Evolutionary conservation across 306 rosid species (phyloP).

Genomic region (Sphenostylis stenocarpa): DNA sequence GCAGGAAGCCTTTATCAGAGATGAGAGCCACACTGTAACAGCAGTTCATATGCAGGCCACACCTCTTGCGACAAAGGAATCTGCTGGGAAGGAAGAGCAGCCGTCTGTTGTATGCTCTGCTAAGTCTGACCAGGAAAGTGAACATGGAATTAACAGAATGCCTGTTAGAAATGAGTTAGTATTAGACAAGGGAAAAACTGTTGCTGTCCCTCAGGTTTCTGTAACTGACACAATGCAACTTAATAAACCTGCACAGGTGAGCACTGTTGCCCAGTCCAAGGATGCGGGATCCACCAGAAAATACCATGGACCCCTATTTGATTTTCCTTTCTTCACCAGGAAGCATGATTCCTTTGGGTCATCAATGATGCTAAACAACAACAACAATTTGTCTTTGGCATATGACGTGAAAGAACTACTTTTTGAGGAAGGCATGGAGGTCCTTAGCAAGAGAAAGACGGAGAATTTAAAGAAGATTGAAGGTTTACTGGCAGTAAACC

Average conservation of each 20-base stretch:
- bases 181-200: constrained; percentile 79
- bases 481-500: constrained; percentile 83
- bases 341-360: constrained; percentile 90
- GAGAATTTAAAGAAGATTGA: constrained; percentile 86
- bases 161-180: constrained; percentile 58
- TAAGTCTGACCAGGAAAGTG: constrained; percentile 67
- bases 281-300: constrained; percentile 67
- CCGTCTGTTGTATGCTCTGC: constrained; percentile 45
- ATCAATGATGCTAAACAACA: constrained; percentile 65
- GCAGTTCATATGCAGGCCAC: constrained; percentile 51
- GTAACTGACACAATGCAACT: constrained; percentile 59
- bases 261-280: constrained; percentile 59
- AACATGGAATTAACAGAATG: constrained; percentile 49
- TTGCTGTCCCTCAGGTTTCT: constrained; percentile 58
- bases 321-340: constrained; percentile 95
- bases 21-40: constrained; percentile 54
- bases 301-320: constrained; percentile 97
- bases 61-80: constrained; percentile 56
- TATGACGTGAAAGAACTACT: constrained; percentile 92
- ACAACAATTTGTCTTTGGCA: constrained; percentile 74
- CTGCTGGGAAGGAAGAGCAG: constrained; percentile 77
- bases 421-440: constrained; percentile 84
- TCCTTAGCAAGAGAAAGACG: constrained; percentile 69
- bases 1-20: constrained; percentile 62
- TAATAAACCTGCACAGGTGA: constrained; percentile 62